Evolutionary conservation across 305 asterid genomes (phyloP).

Genomic region (Salvia sclarea): DNA sequence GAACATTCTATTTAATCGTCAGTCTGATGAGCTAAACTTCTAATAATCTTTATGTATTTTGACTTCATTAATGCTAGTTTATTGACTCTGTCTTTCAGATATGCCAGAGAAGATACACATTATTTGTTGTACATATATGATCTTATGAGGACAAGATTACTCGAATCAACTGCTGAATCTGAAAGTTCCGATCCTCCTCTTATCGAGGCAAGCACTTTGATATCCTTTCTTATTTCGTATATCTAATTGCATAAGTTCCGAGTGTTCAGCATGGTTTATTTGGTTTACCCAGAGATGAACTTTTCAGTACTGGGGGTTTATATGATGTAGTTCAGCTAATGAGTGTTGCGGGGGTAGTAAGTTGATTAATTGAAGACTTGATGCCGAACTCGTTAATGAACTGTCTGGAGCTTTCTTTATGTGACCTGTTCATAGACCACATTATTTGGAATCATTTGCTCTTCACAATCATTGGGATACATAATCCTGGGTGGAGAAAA

Average conservation of each 20-base stretch:
- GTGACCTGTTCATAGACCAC: not conserved
- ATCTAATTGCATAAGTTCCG: not conserved
- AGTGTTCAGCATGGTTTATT: not conserved
- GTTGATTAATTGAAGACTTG: not conserved
- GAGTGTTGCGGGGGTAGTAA: not conserved
- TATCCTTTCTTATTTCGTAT: constrained; percentile 18
- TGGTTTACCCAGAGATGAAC: not conserved
- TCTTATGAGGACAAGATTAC: constrained; percentile 69
- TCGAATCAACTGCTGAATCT: constrained; percentile 47
- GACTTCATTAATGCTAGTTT: constrained; percentile 11
- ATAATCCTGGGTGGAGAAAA: constrained; percentile 4
- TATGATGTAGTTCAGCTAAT: not conserved
- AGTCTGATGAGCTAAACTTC: constrained; percentile 17
- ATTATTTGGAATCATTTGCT: not conserved
- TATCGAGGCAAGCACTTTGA: constrained; percentile 59
- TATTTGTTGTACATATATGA: constrained; percentile 90
- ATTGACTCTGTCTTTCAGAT: constrained; percentile 50
- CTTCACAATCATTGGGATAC: not conserved
- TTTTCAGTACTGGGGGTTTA: not conserved
- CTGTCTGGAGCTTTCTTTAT: not conserved
- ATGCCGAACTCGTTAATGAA: not conserved
- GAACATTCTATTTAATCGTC: constrained; percentile 1
- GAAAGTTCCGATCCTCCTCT: constrained; percentile 73
- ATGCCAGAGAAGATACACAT: constrained; percentile 98
- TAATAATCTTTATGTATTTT: constrained; percentile 19